Evolutionary conservation across 805 yeast species (phyloP).

Genomic region (Wickerhamiella musiphila): DNA sequence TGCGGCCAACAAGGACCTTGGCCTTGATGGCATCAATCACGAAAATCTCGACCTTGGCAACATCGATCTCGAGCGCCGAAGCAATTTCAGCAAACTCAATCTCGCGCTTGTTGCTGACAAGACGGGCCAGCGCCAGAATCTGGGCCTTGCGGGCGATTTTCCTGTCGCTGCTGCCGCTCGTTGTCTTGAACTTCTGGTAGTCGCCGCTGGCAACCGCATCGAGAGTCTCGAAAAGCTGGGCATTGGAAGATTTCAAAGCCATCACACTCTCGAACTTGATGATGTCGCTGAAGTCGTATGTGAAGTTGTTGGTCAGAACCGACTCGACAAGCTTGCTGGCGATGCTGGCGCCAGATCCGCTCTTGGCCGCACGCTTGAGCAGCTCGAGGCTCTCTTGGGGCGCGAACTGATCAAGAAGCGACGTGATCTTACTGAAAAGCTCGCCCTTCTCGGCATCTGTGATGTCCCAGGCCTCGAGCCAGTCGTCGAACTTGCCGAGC

Average conservation of each 20-base stretch:
- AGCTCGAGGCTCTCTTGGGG: slow-evolving; percentile 7
- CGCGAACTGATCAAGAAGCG: slow-evolving; percentile 7
- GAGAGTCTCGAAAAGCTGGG: slow-evolving; percentile 16
- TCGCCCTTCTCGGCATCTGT: slow-evolving; percentile 14
- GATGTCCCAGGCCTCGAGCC: slow-evolving; percentile 24
- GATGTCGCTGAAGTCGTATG: slow-evolving; percentile 19
- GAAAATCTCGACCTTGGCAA: slow-evolving; percentile 23
- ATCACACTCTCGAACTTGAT: slow-evolving; percentile 19
- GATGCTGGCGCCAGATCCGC: slow-evolving; percentile 4
- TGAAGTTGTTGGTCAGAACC: slow-evolving; percentile 14
- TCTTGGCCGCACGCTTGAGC: slow-evolving; percentile 14
- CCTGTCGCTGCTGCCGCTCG: slow-evolving; percentile 4
- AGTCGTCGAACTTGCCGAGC: slow-evolving; percentile 21
- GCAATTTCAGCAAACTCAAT: slow-evolving; percentile 22
- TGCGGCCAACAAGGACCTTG: slow-evolving; percentile 26
- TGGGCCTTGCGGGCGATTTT: slow-evolving; percentile 14
- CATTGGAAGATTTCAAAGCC: slow-evolving; percentile 10
- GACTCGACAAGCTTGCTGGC: slow-evolving; percentile 15
- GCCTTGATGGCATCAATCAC: slow-evolving; percentile 27
- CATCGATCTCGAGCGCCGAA: slow-evolving; percentile 18
- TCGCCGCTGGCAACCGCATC: slow-evolving; percentile 19
- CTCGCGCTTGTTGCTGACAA: slow-evolving; percentile 13
- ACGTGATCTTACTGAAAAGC: slow-evolving; percentile 16
- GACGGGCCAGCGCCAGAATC: slow-evolving; percentile 17
- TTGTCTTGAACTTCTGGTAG: slow-evolving; percentile 10